Evolutionary conservation across 2,329 filamentous ascomycete genomes (phyloP), one percentile per base, ranked within the genome.

Genomic region (Colletotrichum tamarilloi): DNA sequence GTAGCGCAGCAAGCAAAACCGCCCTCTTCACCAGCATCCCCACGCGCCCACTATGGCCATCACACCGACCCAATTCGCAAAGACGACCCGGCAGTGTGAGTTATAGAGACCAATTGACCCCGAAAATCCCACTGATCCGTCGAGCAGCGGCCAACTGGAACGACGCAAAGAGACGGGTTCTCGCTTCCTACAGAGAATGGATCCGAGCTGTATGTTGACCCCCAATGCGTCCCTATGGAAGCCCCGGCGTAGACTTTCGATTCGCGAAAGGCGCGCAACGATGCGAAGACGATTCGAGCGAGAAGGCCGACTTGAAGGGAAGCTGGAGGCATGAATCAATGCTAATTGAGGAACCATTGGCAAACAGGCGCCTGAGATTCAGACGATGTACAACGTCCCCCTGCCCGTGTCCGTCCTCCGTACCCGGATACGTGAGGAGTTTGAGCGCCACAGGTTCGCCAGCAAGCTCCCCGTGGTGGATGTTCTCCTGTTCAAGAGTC

Each of bases 371-470:
- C 96, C 97, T 74, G 95, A 98, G 83, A 96, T 99, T 81, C 97
- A 98, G 85, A 93, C 92, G 75, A 98, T 98, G 95, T 99, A 99
- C 91, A 94, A 93, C 75, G 88, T 99, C 80, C 94, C 94, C 82
- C 91, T 97, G 81, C 95, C 96, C 66, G 92, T 98, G 66, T 94
- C 96, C 53, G 89, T 90, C 76, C 92, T 99, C 82, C 94, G 97
- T 78, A 97, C 96, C 73, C 96, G 97, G 86, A 93, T 98, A 83
- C 91, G 97, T 82, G 94, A 98, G 86, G 95, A 99, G 83, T 99
- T 98, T 82, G 97, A 99, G 88, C 91, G 95, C 81, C 93, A 98
- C 87, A 90, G 97, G 88, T 98, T 94, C 82, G 95, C 98, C 77
- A 94, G 93, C 83, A 95, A 98, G 86, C 86, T 98, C 68, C 89